phyloP scores from a whole-genome alignment of 2,329 filamentous ascomycete species.

The Exserohilum rostratum region DNA sequence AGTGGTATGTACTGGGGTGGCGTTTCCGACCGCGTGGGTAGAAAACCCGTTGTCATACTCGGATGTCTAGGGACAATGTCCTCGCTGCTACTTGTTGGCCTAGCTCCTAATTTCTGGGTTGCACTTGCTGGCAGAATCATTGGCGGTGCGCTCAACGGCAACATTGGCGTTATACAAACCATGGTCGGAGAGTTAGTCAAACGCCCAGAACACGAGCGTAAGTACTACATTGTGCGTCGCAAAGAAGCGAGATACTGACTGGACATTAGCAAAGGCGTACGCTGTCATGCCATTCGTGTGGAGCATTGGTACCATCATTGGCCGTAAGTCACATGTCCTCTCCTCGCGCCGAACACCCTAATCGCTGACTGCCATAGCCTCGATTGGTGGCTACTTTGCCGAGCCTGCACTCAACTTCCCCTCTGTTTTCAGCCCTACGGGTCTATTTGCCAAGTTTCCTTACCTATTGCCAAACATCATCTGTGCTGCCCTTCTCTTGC shows the following conservation, averaged over 20 bases:
- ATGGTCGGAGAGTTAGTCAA: slow-evolving; percentile 90
- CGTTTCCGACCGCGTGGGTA: slow-evolving; percentile 48
- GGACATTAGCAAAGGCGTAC: slow-evolving; percentile 78
- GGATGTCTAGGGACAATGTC: slow-evolving; percentile 78
- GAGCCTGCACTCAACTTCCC: slow-evolving; percentile 79
- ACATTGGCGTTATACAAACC: slow-evolving; percentile 77
- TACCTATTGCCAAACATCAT: slow-evolving; percentile 90
- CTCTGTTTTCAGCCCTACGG: slow-evolving; percentile 66
- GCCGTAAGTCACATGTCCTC: slow-evolving; percentile 49
- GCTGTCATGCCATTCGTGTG: slow-evolving; percentile 89
- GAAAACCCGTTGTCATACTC: slow-evolving; percentile 49
- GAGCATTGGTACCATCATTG: slow-evolving; percentile 87
- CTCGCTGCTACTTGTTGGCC: slow-evolving; percentile 81
- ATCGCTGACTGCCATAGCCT: slow-evolving; percentile 54
- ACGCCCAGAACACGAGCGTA: slow-evolving; percentile 84
- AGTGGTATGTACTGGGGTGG: slow-evolving; percentile 71
- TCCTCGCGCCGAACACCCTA: not conserved
- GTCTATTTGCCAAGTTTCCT: slow-evolving; percentile 78
- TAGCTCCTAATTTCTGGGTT: slow-evolving; percentile 82
- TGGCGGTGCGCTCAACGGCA: slow-evolving; percentile 86
- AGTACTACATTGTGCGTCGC: slow-evolving; percentile 45
- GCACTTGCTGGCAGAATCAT: slow-evolving; percentile 77
- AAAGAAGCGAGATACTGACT: slow-evolving; percentile 60
- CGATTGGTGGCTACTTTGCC: slow-evolving; percentile 85
- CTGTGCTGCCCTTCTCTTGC: slow-evolving; percentile 75